phyloP scores from a whole-genome alignment of 1,284 basidiomycete species.

The Spongiforma sp. region DNA sequence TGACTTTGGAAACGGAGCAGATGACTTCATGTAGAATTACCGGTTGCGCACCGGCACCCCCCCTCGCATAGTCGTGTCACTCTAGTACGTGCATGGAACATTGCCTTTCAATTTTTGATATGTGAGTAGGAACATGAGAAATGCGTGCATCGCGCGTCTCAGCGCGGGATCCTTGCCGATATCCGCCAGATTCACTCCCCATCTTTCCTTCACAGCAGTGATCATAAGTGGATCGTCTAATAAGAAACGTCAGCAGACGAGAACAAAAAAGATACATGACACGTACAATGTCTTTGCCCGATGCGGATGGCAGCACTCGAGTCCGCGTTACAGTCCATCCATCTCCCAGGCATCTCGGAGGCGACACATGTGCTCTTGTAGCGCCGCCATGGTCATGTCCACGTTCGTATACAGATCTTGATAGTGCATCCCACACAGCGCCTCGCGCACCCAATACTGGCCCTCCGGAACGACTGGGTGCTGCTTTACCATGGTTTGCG shows the following conservation, averaged over 20 bases:
- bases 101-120: constrained; percentile 13
- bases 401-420: constrained; percentile 4
- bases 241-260: no score
- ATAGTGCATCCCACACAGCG: constrained; percentile 9
- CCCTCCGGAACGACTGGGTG: no score
- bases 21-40: constrained; percentile 79
- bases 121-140: neutral
- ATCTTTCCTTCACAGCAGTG: no score
- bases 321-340: neutral
- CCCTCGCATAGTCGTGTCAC: constrained; percentile 20
- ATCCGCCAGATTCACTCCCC: constrained; percentile 69
- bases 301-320: neutral
- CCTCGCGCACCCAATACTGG: constrained; percentile 26
- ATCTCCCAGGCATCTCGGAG: neutral
- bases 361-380: constrained; percentile 2
- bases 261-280: no score
- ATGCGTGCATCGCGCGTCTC: neutral
- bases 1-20: constrained; percentile 71
- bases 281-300: neutral
- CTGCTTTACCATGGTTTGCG: constrained; percentile 17
- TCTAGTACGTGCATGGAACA: constrained; percentile 14
- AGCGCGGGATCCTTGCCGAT: constrained; percentile 68
- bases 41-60: no score
- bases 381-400: neutral
- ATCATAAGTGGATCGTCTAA: no score